These are phyloP conservation scores for Floccularia luteovirens DNA, from an alignment of 768 basidiomycete genomes.

Conservation along the genomic window DNA sequence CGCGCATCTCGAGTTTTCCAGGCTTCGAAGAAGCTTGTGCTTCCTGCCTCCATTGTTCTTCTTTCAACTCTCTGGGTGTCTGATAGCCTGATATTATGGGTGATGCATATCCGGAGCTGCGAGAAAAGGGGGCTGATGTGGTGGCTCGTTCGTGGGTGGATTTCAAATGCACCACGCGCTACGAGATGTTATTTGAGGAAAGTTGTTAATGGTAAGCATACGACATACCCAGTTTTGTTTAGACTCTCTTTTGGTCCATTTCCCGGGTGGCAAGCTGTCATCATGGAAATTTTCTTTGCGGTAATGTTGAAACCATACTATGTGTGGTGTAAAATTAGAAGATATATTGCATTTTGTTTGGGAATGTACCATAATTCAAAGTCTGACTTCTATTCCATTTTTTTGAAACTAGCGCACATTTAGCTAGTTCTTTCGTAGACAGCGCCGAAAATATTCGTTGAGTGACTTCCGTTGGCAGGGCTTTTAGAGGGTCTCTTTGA, in stretches of 20 bases:
- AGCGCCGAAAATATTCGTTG: conserved; percentile 70
- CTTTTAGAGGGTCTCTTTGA: conserved; percentile 54
- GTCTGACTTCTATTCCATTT: conserved; percentile 90
- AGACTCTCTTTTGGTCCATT: conserved; percentile 92
- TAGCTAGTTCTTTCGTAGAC: conserved; percentile 57
- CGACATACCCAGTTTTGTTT: conserved; percentile 80
- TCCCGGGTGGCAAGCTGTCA: conserved; percentile 67
- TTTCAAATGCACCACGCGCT: conserved; percentile 49
- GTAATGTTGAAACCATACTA: conserved; percentile 94
- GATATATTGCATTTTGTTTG: background rate
- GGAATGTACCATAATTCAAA: conserved; percentile 69
- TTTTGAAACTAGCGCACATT: conserved; percentile 73
- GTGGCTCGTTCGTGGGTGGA: conserved; percentile 29
- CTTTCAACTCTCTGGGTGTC: conserved; percentile 71
- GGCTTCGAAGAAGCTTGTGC: conserved; percentile 47
- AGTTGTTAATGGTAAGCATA: conserved; percentile 3
- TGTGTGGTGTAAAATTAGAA: conserved; percentile 3
- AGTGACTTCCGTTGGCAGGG: conserved; percentile 73
- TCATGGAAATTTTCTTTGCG: conserved; percentile 84
- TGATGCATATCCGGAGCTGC: conserved; percentile 41
- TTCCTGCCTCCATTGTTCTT: conserved; percentile 65
- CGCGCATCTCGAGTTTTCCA: conserved; percentile 80
- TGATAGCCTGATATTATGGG: conserved; percentile 58
- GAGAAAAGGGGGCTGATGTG: conserved; percentile 23
- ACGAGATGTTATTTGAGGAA: conserved; percentile 6